phyloP scores from a whole-genome alignment of 169 alveolate genomes.

The Plasmodium cynomolgi region DNA sequence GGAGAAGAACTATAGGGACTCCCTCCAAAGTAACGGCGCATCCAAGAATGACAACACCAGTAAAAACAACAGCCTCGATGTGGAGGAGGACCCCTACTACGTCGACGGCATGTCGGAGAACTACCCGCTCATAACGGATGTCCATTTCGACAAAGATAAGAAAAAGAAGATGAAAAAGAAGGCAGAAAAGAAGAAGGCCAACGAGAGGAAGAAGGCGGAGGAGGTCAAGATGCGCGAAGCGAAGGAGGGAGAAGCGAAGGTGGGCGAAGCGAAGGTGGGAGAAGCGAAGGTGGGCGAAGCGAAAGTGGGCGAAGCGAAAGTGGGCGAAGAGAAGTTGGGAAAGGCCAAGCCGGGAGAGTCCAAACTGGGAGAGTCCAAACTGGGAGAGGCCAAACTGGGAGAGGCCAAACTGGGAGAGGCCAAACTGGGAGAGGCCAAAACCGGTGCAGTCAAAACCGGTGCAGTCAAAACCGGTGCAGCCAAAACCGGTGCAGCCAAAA shows the following conservation, averaged over 20 bases:
- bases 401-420: too few species aligned
- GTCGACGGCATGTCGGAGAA: slow-evolving; percentile 37
- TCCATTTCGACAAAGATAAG: slow-evolving; percentile 20
- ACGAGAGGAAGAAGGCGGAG: not conserved
- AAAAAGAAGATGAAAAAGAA: slow-evolving; percentile 43
- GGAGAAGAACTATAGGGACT: slow-evolving; percentile 15
- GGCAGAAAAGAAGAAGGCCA: slow-evolving; percentile 15
- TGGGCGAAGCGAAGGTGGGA: not conserved
- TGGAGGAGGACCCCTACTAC: slow-evolving; percentile 22
- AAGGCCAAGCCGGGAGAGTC: too few species aligned
- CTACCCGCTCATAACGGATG: slow-evolving; percentile 50
- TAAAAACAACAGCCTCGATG: not conserved
- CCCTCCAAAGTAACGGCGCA: not conserved
- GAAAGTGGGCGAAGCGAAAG: too few species aligned
- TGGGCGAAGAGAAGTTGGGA: too few species aligned
- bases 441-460: too few species aligned
- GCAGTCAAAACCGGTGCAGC: not conserved
- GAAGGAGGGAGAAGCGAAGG: not conserved
- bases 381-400: too few species aligned
- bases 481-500: not conserved
- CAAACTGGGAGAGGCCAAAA: too few species aligned
- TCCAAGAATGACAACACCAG: not conserved
- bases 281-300: not conserved
- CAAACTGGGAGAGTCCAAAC: too few species aligned
- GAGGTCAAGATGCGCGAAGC: not conserved